Conservation (phyloP, 1,284 basidiomycete genomes). For the Cronartium quercuum region DNA sequence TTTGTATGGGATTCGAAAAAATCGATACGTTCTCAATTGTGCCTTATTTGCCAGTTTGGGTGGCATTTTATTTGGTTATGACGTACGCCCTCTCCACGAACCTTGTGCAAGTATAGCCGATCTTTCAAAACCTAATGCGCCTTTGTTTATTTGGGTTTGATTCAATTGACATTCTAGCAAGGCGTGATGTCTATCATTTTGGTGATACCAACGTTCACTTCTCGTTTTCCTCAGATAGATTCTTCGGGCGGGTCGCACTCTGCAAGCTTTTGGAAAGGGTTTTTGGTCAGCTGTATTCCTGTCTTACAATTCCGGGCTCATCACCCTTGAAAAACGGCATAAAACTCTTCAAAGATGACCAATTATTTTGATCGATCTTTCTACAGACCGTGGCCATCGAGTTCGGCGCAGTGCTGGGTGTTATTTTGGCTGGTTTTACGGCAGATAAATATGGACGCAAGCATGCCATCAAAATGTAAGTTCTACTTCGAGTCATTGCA, state of each 20-base stretch:
- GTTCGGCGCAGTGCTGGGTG: constrained; percentile 48
- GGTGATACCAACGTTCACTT: constrained; percentile 46
- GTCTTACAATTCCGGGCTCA: constrained; percentile 38
- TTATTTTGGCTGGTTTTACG: constrained; percentile 43
- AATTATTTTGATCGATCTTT: not conserved
- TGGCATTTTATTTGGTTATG: constrained; percentile 38
- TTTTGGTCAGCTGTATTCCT: constrained; percentile 37
- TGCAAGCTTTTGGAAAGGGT: constrained; percentile 35
- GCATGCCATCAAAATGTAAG: constrained; percentile 41
- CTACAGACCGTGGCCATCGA: constrained; percentile 47
- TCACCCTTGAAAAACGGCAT: not conserved
- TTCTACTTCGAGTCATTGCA: not conserved
- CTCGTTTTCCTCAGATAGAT: constrained; percentile 46
- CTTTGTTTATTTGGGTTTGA: not conserved
- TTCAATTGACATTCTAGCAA: constrained; percentile 46
- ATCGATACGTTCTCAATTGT: constrained; percentile 21
- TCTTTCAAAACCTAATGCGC: not conserved
- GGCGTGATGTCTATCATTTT: constrained; percentile 47
- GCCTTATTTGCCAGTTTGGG: constrained; percentile 33
- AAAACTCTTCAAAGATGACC: not conserved
- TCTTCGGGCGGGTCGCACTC: not conserved
- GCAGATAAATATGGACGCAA: constrained; percentile 46
- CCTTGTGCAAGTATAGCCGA: not conserved
- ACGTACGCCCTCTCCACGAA: not conserved
- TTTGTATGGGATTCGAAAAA: constrained; percentile 4